phyloP scores from a whole-genome alignment of 805 yeast genomes.

The Wickerhamomyces pijperi region DNA sequence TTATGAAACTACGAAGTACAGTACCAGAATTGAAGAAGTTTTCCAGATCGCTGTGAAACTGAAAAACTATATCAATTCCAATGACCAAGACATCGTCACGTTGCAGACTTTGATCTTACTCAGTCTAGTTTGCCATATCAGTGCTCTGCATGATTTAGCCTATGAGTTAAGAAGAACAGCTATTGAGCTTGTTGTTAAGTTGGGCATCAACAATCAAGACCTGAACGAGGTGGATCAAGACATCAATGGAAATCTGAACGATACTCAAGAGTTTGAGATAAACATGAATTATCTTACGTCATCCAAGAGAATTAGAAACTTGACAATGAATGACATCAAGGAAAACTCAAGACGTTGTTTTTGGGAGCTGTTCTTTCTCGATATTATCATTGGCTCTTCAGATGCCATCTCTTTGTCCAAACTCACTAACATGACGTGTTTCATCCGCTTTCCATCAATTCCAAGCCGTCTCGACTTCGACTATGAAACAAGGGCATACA shows the following conservation, averaged over 20 bases:
- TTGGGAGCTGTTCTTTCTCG: constrained; percentile 43
- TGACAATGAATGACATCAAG: constrained; percentile 10
- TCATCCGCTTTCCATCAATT: constrained; percentile 27
- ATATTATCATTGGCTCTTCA: constrained; percentile 42
- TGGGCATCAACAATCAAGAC: constrained; percentile 31
- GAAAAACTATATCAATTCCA: constrained; percentile 18
- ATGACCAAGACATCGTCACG: constrained; percentile 28
- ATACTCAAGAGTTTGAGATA: constrained; percentile 2
- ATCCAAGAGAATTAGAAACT: constrained; percentile 12
- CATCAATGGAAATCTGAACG: constrained; percentile 13
- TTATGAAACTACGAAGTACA: constrained; percentile 24
- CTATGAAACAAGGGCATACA: constrained; percentile 33
- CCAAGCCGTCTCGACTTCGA: constrained; percentile 30
- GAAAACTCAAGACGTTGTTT: constrained; percentile 31
- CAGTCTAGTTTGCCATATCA: constrained; percentile 35
- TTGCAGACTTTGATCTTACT: constrained; percentile 30
- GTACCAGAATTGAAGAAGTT: constrained; percentile 29
- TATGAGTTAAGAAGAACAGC: constrained; percentile 30
- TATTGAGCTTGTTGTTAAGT: constrained; percentile 25
- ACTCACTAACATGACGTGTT: constrained; percentile 24
- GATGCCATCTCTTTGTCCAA: constrained; percentile 34
- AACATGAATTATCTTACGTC: constrained; percentile 6
- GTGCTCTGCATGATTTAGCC: constrained; percentile 38
- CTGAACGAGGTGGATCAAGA: constrained; percentile 14
- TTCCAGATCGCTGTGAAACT: constrained; percentile 25